phyloP scores from a whole-genome alignment of 2,329 filamentous ascomycete genomes.

The Cercospora zeae-maydis region DNA sequence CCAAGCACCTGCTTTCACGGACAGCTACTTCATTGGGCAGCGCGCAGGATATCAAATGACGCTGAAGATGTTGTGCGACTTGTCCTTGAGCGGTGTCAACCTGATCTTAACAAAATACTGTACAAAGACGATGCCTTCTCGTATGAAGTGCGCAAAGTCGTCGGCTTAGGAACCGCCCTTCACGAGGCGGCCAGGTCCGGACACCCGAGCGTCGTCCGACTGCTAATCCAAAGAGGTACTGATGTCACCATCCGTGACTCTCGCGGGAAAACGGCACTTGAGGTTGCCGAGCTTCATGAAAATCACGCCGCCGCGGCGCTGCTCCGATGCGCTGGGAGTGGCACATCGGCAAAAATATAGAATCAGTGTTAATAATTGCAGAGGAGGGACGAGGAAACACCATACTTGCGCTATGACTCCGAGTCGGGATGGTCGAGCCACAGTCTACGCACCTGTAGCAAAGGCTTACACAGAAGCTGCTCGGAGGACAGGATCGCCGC shows the following conservation, averaged over 20 bases:
- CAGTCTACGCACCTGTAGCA: too few relatives aligned
- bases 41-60: conserved; percentile 11
- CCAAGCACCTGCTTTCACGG: conserved; percentile 2
- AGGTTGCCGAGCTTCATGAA: conserved; percentile 14
- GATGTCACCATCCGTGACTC: conserved; percentile 15
- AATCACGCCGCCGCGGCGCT: conserved; percentile 8
- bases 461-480: too few relatives aligned
- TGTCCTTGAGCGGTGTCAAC: conserved; percentile 11
- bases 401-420: too few relatives aligned
- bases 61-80: conserved; percentile 12
- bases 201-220: conserved; percentile 9
- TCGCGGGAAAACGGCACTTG: conserved; percentile 14
- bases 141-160: conserved; percentile 17
- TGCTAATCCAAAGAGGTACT: conserved; percentile 8
- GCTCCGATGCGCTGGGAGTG: conserved; percentile 8
- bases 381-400: too few relatives aligned
- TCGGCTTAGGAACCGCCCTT: conserved; percentile 18
- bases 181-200: conserved; percentile 19
- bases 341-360: background rate
- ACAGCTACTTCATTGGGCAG: conserved; percentile 16
- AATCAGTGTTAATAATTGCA: too few relatives aligned
- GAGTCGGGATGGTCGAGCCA: too few relatives aligned
- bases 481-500: too few relatives aligned
- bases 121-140: conserved; percentile 22
- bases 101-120: conserved; percentile 13